phyloP scores from a whole-genome alignment of 1,139 yeast genomes.

The Sugiyamaella pinicola region DNA sequence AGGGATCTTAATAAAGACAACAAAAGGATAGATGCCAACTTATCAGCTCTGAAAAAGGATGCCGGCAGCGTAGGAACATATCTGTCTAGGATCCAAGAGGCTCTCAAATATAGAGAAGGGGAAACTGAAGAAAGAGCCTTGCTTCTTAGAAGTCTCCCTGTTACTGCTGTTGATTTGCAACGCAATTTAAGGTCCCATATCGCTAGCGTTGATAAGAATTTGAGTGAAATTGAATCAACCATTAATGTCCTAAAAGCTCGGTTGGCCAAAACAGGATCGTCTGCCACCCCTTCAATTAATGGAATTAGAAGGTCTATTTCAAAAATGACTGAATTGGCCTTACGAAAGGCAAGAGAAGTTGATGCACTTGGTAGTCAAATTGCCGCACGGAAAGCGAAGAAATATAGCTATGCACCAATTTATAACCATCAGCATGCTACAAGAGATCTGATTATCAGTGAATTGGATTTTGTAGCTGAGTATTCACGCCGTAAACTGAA shows the following conservation, averaged over 20 bases:
- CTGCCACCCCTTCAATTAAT: constrained; percentile 12
- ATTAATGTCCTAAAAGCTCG: constrained; percentile 30
- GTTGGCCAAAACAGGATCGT: constrained; percentile 25
- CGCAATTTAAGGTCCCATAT: constrained; percentile 27
- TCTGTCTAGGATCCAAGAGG: constrained; percentile 31
- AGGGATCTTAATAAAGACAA: constrained; percentile 14
- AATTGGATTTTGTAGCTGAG: constrained; percentile 25
- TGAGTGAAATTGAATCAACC: constrained; percentile 30
- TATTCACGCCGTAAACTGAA: constrained; percentile 25
- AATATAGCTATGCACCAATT: constrained; percentile 1
- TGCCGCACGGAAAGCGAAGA: constrained; percentile 5
- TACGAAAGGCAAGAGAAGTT: constrained; percentile 7
- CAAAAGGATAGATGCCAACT: constrained; percentile 20
- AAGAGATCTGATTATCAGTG: constrained; percentile 24
- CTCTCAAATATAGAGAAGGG: constrained; percentile 27
- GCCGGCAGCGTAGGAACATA: constrained; percentile 27
- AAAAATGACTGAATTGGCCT: constrained; percentile 9
- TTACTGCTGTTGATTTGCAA: constrained; percentile 35
- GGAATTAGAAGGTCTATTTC: constrained; percentile 16
- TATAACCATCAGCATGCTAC: constrained; percentile 5
- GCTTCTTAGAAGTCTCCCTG: constrained; percentile 32
- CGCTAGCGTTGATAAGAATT: constrained; percentile 25
- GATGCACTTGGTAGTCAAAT: constrained; percentile 9
- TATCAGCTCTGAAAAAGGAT: constrained; percentile 25
- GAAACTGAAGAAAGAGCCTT: constrained; percentile 30